Conservation (phyloP, 2,329 filamentous ascomycete species). For the Fusarium mundagurra region DNA sequence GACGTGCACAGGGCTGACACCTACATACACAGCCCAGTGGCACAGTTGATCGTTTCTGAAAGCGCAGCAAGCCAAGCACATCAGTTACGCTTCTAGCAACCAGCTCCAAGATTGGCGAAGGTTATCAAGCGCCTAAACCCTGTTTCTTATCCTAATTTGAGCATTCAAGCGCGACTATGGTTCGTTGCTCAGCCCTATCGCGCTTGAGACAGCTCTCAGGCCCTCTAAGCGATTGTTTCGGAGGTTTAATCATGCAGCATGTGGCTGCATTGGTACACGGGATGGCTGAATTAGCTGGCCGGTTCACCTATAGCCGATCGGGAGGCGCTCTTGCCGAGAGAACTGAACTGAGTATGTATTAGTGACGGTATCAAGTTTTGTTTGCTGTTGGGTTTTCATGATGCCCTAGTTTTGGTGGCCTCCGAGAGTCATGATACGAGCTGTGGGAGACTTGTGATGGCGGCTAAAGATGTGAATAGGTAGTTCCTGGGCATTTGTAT, state of each 20-base stretch:
- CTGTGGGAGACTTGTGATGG: background rate
- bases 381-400: background rate
- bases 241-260: background rate
- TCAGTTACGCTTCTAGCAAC: background rate
- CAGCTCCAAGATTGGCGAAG: constrained; percentile 4
- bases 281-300: constrained; percentile 11
- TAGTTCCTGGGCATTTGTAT: background rate
- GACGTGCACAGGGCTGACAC: constrained; percentile 33
- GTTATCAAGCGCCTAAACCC: background rate
- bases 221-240: constrained; percentile 2
- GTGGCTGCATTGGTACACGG: constrained; percentile 21
- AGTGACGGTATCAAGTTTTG: background rate
- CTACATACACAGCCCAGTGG: constrained; percentile 37
- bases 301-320: background rate
- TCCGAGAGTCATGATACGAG: background rate
- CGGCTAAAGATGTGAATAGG: background rate
- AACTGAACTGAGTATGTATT: too few relatives aligned
- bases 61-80: constrained; percentile 20
- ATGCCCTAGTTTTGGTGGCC: constrained; percentile 3
- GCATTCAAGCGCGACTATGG: constrained; percentile 6
- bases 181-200: background rate
- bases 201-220: constrained; percentile 13
- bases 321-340: background rate
- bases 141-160: constrained; percentile 12
- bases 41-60: constrained; percentile 16